Conservation (phyloP, 345 rosid species). For the Erucastrum elatum region DNA sequence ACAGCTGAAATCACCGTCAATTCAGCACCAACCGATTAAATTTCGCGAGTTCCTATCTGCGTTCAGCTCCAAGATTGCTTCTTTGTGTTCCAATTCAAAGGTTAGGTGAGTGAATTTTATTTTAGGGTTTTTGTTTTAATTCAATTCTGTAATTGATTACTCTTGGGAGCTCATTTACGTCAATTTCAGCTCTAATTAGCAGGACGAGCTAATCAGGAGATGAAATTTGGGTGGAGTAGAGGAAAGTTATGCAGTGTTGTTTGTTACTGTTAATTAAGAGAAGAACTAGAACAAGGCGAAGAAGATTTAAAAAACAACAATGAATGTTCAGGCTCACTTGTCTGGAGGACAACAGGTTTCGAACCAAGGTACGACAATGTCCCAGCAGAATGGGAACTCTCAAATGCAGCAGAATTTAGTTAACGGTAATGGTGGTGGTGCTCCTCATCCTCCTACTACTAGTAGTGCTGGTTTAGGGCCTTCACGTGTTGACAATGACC, state of each 20-base stretch:
- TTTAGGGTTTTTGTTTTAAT: conserved; percentile 23
- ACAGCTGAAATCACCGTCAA: conserved; percentile 8
- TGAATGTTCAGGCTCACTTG: conserved; percentile 76
- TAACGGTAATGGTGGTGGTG: conserved; percentile 11
- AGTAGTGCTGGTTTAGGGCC: conserved; percentile 38
- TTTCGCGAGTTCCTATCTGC: conserved; percentile 8
- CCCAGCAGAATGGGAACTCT: conserved; percentile 76
- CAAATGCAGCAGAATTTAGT: conserved; percentile 77
- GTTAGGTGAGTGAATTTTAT: not conserved
- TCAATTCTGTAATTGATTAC: no score
- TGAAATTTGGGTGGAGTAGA: conserved; percentile 41
- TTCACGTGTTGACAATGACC: conserved; percentile 52
- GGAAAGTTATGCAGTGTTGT: conserved; percentile 41
- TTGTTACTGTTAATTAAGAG: conserved; percentile 33
- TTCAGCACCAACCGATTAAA: conserved; percentile 1
- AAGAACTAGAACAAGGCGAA: conserved; percentile 39
- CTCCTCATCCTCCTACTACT: conserved; percentile 18
- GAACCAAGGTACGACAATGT: conserved; percentile 54
- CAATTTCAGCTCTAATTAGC: not conserved
- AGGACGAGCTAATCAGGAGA: conserved; percentile 35
- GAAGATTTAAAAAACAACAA: conserved; percentile 26
- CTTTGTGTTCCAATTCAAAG: conserved; percentile 25
- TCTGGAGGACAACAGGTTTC: conserved; percentile 78
- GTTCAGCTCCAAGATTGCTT: conserved; percentile 6
- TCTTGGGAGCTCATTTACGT: not conserved